A percentile compares a stretch with the other conserved stretches of the same genome.
These are phyloP conservation scores for Phaeotremella fagi DNA, from an alignment of 768 basidiomycete species.

Conservation along the genomic window DNA sequence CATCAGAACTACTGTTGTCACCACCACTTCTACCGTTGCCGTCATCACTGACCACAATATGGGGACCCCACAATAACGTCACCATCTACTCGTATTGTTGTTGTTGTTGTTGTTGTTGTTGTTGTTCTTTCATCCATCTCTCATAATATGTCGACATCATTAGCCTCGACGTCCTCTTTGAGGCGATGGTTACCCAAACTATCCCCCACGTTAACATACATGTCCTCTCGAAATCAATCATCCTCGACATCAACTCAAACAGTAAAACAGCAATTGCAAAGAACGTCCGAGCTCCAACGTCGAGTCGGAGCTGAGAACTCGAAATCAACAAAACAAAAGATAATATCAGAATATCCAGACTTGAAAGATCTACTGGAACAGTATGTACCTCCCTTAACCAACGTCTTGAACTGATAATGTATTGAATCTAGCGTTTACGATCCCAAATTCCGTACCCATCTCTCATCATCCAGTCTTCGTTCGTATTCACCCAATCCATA, in stretches of 20 bases:
- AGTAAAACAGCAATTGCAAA: constrained; percentile 19
- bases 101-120: too few relatives aligned
- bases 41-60: too few relatives aligned
- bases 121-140: too few relatives aligned
- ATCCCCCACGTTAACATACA: too few relatives aligned
- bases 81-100: too few relatives aligned
- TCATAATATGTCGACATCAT: too few relatives aligned
- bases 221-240: too few relatives aligned
- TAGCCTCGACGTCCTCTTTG: too few relatives aligned
- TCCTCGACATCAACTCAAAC: not conserved
- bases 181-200: too few relatives aligned
- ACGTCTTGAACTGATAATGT: not conserved
- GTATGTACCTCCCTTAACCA: constrained; percentile 5
- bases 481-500: constrained; percentile 2
- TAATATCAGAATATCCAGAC: constrained; percentile 40
- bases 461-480: constrained; percentile 18
- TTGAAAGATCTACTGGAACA: constrained; percentile 32
- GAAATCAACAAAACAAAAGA: constrained; percentile 25
- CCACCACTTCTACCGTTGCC: too few relatives aligned
- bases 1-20: too few relatives aligned
- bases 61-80: too few relatives aligned
- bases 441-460: constrained; percentile 24
- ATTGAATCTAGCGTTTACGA: constrained; percentile 37
- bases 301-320: constrained; percentile 30
- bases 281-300: constrained; percentile 24